Percentiles rank a stretch among this genome's conserved stretches.
Conservation (phyloP, 768 basidiomycete genomes). For the Daedaleopsis nitida region DNA sequence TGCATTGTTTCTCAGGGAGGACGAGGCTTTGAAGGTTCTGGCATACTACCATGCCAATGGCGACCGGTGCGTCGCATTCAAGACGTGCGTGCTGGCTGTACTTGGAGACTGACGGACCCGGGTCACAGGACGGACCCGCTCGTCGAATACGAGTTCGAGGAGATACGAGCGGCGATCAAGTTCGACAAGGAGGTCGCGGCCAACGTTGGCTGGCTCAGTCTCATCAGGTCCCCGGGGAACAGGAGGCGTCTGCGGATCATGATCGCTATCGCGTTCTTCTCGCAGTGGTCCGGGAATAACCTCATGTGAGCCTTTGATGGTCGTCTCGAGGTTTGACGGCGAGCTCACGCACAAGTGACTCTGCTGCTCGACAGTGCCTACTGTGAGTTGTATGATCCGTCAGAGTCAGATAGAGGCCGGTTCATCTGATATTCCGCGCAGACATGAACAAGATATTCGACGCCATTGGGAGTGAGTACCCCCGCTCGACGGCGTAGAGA, state of each 20-base stretch:
- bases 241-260: slow-evolving; percentile 56
- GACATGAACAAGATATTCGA: slow-evolving; percentile 57
- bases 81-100: not conserved
- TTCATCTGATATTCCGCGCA: slow-evolving; percentile 1
- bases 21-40: slow-evolving; percentile 36
- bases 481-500: not conserved
- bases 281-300: slow-evolving; percentile 41
- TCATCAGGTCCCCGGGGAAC: slow-evolving; percentile 58
- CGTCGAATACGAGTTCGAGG: slow-evolving; percentile 62
- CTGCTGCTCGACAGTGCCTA: slow-evolving; percentile 24
- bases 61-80: slow-evolving; percentile 25
- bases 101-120: not conserved
- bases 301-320: slow-evolving; percentile 19
- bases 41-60: slow-evolving; percentile 46
- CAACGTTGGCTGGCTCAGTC: slow-evolving; percentile 45
- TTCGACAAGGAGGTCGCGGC: slow-evolving; percentile 32
- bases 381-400: slow-evolving; percentile 26
- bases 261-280: slow-evolving; percentile 60
- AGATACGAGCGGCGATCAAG: slow-evolving; percentile 58
- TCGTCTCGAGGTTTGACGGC: too few species aligned
- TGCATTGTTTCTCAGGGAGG: slow-evolving; percentile 26
- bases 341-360: too few species aligned
- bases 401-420: not conserved
- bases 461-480: slow-evolving; percentile 45
- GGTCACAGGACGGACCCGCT: slow-evolving; percentile 45